Evolutionary conservation across 495 filamentous ascomycete species (phyloP), one percentile per base, ranked within the genome.

Genomic region (Saxophila tyrrhenica): DNA sequence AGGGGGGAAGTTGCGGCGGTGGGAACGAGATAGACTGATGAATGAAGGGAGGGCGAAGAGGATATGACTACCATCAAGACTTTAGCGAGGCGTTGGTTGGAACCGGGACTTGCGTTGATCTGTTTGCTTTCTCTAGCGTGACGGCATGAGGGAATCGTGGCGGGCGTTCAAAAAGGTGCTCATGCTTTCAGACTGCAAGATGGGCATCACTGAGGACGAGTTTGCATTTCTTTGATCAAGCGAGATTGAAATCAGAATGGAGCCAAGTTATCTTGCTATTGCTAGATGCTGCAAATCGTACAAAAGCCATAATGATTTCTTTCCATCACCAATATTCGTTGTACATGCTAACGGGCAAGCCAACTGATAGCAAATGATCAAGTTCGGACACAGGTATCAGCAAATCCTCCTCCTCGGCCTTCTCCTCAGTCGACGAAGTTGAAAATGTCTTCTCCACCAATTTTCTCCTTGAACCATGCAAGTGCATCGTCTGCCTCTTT

Each of bases 21-120:
- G 80, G 79, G 65, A 68, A 44, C 5, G 42, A 7, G 42, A n/a
- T 44, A 8, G 42, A 17, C 42, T 44, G 42, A 8, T 7, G 35
- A 9, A 17, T 44, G 42, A 44, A 5, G 5, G 29, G 29, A 7
- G 13, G 5, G 29, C 7, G 29, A 7, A 35, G 29, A 35, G 7
- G 29, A 35, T 13, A 35, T 13, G 29, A 35, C 29, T 5, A 13
- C 29, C 7, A 35, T 35, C 13, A 35, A 7, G 29, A 35, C 29
- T 7, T 35, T 35, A 35, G 29, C 29, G 29, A 35, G 29, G 29
- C 13, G 29, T 35, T 35, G 29, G 29, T 35, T 35, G 29, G 29
- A 35, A 5, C 13, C 13, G 29, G 29, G 29, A 13, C 13, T 35
- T 35, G 29, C 29, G 5, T 35, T 35, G n/a, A n/a, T n/a, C n/a